Percentiles rank a stretch among this genome's conserved stretches.
These are phyloP conservation scores for Simplicillium aogashimaense DNA, from an alignment of 2,329 filamentous ascomycete species.

Conservation along the genomic window DNA sequence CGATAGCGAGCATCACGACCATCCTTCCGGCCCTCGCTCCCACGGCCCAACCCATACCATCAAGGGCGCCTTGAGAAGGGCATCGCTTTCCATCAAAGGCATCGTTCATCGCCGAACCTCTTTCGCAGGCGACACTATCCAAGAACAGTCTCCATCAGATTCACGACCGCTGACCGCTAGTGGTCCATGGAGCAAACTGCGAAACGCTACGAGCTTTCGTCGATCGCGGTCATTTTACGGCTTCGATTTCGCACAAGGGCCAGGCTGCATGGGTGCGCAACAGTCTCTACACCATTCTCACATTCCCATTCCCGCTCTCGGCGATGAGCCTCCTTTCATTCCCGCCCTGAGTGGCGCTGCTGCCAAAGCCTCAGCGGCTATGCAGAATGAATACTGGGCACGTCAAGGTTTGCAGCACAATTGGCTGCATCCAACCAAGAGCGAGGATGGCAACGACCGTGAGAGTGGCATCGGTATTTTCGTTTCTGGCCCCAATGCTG, in stretches of 20 bases:
- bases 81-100: slow-evolving; percentile 43
- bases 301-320: slow-evolving; percentile 36
- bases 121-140: slow-evolving; percentile 18
- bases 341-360: slow-evolving; percentile 50
- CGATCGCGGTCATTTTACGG: slow-evolving; percentile 35
- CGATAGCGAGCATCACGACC: slow-evolving; percentile 11
- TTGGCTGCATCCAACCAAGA: slow-evolving; percentile 27
- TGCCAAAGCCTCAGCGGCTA: slow-evolving; percentile 49
- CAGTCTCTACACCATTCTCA: slow-evolving; percentile 18
- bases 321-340: slow-evolving; percentile 48
- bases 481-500: slow-evolving; percentile 31
- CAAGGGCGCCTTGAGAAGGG: slow-evolving; percentile 43
- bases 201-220: slow-evolving; percentile 40
- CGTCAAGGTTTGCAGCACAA: slow-evolving; percentile 26
- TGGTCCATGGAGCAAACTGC: slow-evolving; percentile 39
- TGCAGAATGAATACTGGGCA: slow-evolving; percentile 42
- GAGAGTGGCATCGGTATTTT: slow-evolving; percentile 58
- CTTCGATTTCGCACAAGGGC: slow-evolving; percentile 19
- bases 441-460: slow-evolving; percentile 42
- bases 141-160: slow-evolving; percentile 15
- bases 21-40: slow-evolving; percentile 13
- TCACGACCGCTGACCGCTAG: slow-evolving; percentile 35
- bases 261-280: slow-evolving; percentile 11
- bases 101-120: slow-evolving; percentile 41
- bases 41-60: slow-evolving; percentile 22